phyloP scores from a whole-genome alignment of 140 eudicot genomes.

The Oenanthe javanica region DNA sequence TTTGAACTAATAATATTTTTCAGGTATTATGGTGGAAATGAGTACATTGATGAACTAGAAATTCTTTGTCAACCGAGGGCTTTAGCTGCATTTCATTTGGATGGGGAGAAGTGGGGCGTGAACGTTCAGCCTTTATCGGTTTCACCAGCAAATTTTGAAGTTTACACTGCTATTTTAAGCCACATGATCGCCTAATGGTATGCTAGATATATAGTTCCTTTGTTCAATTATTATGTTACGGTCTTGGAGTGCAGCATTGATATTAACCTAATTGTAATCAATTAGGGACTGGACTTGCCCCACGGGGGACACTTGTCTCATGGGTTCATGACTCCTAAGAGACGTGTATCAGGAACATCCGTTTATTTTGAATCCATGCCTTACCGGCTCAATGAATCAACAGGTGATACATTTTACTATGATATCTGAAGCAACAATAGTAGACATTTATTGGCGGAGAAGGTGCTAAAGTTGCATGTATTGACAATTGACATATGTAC shows the following conservation, averaged over 20 bases:
- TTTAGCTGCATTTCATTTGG: slow-evolving; percentile 77
- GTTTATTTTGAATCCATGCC: slow-evolving; percentile 98
- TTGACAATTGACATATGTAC: neutral
- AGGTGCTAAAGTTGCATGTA: neutral
- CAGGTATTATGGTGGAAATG: slow-evolving; percentile 98
- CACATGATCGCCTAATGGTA: slow-evolving; percentile 69
- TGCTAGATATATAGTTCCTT: slow-evolving; percentile 3
- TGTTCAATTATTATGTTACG: neutral
- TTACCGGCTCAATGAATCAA: slow-evolving; percentile 83
- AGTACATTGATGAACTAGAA: slow-evolving; percentile 92
- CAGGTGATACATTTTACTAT: slow-evolving; percentile 47
- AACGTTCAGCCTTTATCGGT: slow-evolving; percentile 95
- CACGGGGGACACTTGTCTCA: slow-evolving; percentile 98
- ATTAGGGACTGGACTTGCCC: slow-evolving; percentile 89
- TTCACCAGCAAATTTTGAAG: slow-evolving; percentile 98
- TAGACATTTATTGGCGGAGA: neutral
- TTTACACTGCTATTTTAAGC: slow-evolving; percentile 85
- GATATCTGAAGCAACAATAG: slow-evolving; percentile 16
- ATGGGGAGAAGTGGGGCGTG: slow-evolving; percentile 84
- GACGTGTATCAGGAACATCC: slow-evolving; percentile 93
- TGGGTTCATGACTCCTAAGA: slow-evolving; percentile 95
- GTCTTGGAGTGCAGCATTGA: slow-evolving; percentile 10
- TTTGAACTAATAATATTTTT: slow-evolving; percentile 8
- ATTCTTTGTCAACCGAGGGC: slow-evolving; percentile 87
- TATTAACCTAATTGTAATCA: slow-evolving; percentile 6